A percentile compares a stretch with the other conserved stretches of the same genome.
Conservation (phyloP, 2,329 filamentous ascomycete species). For the Aspergillus sp. region DNA sequence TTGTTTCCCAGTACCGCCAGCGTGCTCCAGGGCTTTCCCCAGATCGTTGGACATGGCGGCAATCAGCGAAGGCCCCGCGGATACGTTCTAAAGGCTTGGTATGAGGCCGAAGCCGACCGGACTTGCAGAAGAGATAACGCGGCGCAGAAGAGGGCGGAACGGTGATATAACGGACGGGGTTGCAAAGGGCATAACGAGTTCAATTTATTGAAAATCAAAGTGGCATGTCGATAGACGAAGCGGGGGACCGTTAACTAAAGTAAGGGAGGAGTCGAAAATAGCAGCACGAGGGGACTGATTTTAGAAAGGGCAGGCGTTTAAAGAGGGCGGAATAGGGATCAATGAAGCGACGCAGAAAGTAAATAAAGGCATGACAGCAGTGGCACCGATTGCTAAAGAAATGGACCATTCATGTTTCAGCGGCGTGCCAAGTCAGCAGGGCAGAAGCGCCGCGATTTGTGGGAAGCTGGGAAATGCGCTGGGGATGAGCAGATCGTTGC, state of each 20-base stretch:
- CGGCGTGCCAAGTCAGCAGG: conserved; percentile 12
- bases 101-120: not conserved
- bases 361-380: conserved; percentile 30
- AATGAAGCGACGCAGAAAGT: conserved; percentile 9
- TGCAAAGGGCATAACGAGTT: not conserved
- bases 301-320: conserved; percentile 1
- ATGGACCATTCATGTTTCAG: conserved; percentile 12
- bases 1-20: conserved; percentile 36
- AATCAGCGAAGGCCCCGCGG: conserved; percentile 5
- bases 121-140: not conserved
- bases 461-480: conserved; percentile 23
- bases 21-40: conserved; percentile 35
- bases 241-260: not conserved
- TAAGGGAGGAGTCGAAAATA: not conserved
- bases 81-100: not conserved
- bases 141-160: not conserved
- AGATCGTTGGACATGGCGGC: conserved; percentile 28
- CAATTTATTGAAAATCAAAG: not conserved
- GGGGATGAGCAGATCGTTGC: conserved; percentile 21
- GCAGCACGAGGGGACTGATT: not conserved
- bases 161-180: not conserved
- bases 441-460: conserved; percentile 26
- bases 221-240: not conserved
- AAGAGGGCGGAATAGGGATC: conserved; percentile 6
- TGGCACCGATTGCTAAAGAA: conserved; percentile 23